These are phyloP conservation scores for Aspergillus sparsus DNA, from an alignment of 495 filamentous ascomycete genomes.

Conservation along the genomic window DNA sequence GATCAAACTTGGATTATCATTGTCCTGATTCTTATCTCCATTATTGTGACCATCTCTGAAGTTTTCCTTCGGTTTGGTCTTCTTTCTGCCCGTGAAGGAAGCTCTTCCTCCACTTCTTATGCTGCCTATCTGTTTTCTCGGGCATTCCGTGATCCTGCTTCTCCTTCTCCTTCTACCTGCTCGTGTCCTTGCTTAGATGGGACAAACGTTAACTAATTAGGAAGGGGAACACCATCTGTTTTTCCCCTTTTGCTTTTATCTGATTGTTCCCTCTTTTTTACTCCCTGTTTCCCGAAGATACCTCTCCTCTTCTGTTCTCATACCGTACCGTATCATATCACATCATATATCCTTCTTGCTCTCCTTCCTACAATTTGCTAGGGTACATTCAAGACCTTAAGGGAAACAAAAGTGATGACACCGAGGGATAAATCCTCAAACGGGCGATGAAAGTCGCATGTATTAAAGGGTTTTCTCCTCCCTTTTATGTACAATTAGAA, in stretches of 20 bases:
- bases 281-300: not conserved
- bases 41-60: slow-evolving; percentile 86
- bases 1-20: slow-evolving; percentile 98
- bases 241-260: not conserved
- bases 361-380: not conserved
- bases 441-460: not conserved
- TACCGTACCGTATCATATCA: not conserved
- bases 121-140: slow-evolving; percentile 20
- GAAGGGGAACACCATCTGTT: not conserved
- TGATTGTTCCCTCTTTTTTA: not conserved
- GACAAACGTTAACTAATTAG: not conserved
- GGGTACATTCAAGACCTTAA: not conserved
- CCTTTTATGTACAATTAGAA: not conserved
- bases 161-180: slow-evolving; percentile 2
- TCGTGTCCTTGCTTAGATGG: slow-evolving; percentile 6
- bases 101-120: slow-evolving; percentile 18
- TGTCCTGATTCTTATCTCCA: slow-evolving; percentile 84
- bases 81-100: slow-evolving; percentile 48
- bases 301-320: no score
- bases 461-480: no score
- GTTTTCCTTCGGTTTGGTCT: slow-evolving; percentile 86
- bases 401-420: not conserved
- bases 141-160: slow-evolving; percentile 11
- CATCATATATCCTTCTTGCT: not conserved
- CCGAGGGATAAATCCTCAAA: not conserved